Conservation (phyloP, 495 filamentous ascomycete species). For the Platismatia glauca region DNA sequence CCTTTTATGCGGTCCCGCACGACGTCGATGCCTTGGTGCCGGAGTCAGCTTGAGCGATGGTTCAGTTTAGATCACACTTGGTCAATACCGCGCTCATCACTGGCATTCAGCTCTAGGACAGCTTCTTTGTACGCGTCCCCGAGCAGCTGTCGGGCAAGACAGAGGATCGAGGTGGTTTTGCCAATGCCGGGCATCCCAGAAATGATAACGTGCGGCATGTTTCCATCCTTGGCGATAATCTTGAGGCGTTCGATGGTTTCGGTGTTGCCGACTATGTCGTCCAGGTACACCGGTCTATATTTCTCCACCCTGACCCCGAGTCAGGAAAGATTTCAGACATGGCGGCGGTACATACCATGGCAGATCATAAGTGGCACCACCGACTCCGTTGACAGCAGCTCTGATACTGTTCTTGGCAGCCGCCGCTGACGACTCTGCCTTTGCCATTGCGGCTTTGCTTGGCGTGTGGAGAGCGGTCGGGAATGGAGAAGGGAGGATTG, state of each 20-base stretch:
- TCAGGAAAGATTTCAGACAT: constrained; percentile 13
- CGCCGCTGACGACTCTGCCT: constrained; percentile 39
- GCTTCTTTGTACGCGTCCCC: constrained; percentile 97
- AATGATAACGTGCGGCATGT: constrained; percentile 99
- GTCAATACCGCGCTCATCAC: constrained; percentile 73
- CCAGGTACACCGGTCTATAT: constrained; percentile 86
- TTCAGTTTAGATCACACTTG: neutral
- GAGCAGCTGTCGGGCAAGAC: constrained; percentile 83
- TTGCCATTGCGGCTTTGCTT: constrained; percentile 4
- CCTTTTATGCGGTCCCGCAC: constrained; percentile 98
- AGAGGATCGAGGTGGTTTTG: constrained; percentile 95
- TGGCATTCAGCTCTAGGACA: constrained; percentile 90
- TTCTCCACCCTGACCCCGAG: constrained; percentile 71
- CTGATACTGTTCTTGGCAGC: constrained; percentile 60
- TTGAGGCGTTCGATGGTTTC: constrained; percentile 96
- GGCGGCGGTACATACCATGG: constrained; percentile 36
- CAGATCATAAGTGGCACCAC: constrained; percentile 68
- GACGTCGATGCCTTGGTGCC: constrained; percentile 68
- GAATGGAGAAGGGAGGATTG: neutral
- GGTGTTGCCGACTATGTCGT: constrained; percentile 95
- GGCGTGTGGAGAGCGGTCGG: neutral
- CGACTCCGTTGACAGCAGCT: constrained; percentile 51
- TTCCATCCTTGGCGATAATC: constrained; percentile 97
- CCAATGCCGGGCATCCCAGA: constrained; percentile 98
- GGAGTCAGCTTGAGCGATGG: constrained; percentile 22